A percentile compares a stretch with the other conserved stretches of the same genome.
Conservation (phyloP, 208 protist genomes). For the Naegleria lovaniensis region DNA sequence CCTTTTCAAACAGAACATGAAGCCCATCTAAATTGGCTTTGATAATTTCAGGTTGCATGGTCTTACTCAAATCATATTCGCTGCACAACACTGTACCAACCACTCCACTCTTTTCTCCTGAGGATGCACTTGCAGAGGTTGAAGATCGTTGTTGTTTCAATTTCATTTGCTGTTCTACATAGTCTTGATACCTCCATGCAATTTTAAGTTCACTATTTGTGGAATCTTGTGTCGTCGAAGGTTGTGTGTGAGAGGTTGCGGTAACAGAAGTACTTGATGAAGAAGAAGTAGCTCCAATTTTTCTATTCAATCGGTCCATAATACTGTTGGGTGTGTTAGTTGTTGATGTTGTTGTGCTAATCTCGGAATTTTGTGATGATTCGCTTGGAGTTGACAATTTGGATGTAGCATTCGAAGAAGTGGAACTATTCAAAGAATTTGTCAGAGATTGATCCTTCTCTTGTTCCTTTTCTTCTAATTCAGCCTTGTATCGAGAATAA, state of each 20-base stretch:
- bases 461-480: not conserved
- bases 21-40: not conserved
- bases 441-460: not conserved
- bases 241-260: not conserved
- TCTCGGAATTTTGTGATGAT: not conserved
- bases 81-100: not conserved
- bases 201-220: not conserved
- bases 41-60: not conserved
- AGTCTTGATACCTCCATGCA: conserved; percentile 19
- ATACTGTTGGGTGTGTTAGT: not conserved
- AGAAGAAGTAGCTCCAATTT: not conserved
- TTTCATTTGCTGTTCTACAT: conserved; percentile 5
- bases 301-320: not conserved
- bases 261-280: not conserved
- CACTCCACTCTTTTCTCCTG: not conserved
- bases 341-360: too few species aligned
- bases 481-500: not conserved
- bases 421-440: not conserved
- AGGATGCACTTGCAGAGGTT: not conserved
- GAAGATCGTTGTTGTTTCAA: not conserved
- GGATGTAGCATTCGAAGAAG: too few species aligned
- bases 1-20: not conserved
- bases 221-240: not conserved
- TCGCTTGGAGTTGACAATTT: not conserved
- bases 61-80: conserved; percentile 24